phyloP scores from a whole-genome alignment of 1,139 yeast genomes.

The Geotrichum phurueaensis region DNA sequence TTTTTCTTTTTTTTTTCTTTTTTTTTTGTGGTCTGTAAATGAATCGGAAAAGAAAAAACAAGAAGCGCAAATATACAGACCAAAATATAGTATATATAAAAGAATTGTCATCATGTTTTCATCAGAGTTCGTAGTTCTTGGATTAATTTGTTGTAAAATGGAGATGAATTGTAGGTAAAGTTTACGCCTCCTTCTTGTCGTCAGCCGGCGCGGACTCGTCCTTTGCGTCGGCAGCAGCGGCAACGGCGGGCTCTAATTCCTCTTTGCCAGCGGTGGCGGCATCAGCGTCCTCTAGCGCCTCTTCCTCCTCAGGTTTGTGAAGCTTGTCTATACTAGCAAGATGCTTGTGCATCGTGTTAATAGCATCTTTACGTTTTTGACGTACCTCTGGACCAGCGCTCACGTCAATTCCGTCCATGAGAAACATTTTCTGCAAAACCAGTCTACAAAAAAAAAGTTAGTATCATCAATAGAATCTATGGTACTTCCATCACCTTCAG shows the following conservation, averaged over 20 bases:
- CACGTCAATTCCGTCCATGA: slow-evolving; percentile 39
- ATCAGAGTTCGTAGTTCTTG: too few species aligned
- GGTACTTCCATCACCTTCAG: not conserved
- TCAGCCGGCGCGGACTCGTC: not conserved
- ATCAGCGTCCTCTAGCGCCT: not conserved
- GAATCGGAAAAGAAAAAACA: too few species aligned
- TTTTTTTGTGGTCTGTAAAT: too few species aligned
- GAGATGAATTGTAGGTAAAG: not conserved
- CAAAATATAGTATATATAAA: too few species aligned
- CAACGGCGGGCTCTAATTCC: not conserved
- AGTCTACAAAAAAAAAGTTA: not conserved
- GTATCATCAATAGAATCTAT: not conserved
- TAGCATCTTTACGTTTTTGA: slow-evolving; percentile 35
- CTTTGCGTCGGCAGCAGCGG: not conserved
- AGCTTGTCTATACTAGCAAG: slow-evolving; percentile 34
- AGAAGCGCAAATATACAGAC: too few species aligned
- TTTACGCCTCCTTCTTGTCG: not conserved
- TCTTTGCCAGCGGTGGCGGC: not conserved
- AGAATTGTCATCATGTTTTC: too few species aligned
- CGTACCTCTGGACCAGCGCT: slow-evolving; percentile 31
- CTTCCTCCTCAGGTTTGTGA: not conserved
- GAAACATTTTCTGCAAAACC: slow-evolving; percentile 37
- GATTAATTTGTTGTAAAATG: not conserved
- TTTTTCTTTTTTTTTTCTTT: not conserved
- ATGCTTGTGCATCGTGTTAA: slow-evolving; percentile 35